A percentile compares a stretch with the other conserved stretches of the same genome.
Evolutionary conservation across 495 filamentous ascomycete species (phyloP).

Genomic region (Penicillium silybi): DNA sequence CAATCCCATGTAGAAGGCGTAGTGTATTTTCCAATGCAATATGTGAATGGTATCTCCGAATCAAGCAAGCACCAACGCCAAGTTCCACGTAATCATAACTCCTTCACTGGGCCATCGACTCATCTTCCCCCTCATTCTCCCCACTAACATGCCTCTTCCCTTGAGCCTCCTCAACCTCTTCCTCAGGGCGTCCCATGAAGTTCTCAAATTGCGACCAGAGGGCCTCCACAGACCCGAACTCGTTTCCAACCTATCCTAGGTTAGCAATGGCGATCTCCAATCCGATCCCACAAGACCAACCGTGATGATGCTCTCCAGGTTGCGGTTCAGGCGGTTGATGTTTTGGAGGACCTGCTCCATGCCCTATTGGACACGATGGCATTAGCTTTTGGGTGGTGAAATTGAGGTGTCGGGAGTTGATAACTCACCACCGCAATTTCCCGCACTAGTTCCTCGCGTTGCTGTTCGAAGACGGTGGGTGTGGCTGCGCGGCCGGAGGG

Average conservation of each 20-base stretch:
- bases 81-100: neutral
- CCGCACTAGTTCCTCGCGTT: slow-evolving; percentile 68
- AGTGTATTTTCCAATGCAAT: neutral
- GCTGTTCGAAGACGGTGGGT: slow-evolving; percentile 67
- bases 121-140: slow-evolving; percentile 22
- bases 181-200: slow-evolving; percentile 76
- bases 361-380: slow-evolving; percentile 45
- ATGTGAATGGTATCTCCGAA: slow-evolving; percentile 16
- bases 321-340: slow-evolving; percentile 92
- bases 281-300: slow-evolving; percentile 42
- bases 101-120: slow-evolving; percentile 13
- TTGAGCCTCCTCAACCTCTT: slow-evolving; percentile 44
- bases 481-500: slow-evolving; percentile 29
- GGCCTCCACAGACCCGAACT: slow-evolving; percentile 93
- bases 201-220: slow-evolving; percentile 96
- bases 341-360: slow-evolving; percentile 94
- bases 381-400: neutral
- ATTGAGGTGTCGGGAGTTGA: neutral
- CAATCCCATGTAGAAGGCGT: neutral
- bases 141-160: slow-evolving; percentile 30
- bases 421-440: slow-evolving; percentile 71
- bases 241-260: slow-evolving; percentile 73
- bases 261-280: neutral
- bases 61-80: neutral
- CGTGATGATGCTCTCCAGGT: slow-evolving; percentile 85